Base-by-base conservation (phyloP, 306 rosid species). In the Medicago ruthenica region DNA sequence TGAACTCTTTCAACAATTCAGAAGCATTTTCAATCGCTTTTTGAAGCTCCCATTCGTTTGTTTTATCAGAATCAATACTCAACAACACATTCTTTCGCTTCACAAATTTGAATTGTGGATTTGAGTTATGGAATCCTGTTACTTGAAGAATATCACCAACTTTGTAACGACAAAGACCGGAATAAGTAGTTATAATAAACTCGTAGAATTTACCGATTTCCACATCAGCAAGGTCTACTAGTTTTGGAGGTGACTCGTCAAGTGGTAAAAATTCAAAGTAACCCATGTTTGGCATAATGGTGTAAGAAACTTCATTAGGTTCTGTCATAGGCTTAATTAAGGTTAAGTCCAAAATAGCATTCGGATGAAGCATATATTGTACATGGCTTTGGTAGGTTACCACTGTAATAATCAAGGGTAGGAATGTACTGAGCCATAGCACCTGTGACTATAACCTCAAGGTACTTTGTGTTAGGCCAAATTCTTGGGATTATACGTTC, bases 341-440 rank as follows among this genome's bases (percentile, higher is more conserved):
- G 86, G 78, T 95, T 95, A 0, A 92, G 90, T 0, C 99, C 99
- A 21, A 95, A 95, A 24, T 85, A 95, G 13, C 99, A 95, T 74
- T 95, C 99, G 0, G 99, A 95, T 0, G 99, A 95, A 0, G 97
- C 99, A 65, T 92, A 95, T 97, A 92, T 92, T 24, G 99, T 95
- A 64, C 99, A 89, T 27, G 89, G 85, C 67, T 83, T 84, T 0
- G 99, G 99, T 6, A 92, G 69, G 5, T 89, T 86, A 6, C 86
- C 89, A 34, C 97, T 88, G 76, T 86, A 95, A 65, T 84, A 89
- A 44, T 95, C 97, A 0, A 95, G 90, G 0, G 89, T 89, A 0
- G 92, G 97, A 75, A 92, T 92, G 54, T 95, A 95, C 80, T 95
- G 99, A 72, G 97, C 93, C 99, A 95, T 92, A 48, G 99, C 97